A percentile compares a stretch with the other conserved stretches of the same genome.
These are phyloP conservation scores for Orbilia ellipsospora DNA, from an alignment of 2,329 filamentous ascomycete species.

Conservation along the genomic window DNA sequence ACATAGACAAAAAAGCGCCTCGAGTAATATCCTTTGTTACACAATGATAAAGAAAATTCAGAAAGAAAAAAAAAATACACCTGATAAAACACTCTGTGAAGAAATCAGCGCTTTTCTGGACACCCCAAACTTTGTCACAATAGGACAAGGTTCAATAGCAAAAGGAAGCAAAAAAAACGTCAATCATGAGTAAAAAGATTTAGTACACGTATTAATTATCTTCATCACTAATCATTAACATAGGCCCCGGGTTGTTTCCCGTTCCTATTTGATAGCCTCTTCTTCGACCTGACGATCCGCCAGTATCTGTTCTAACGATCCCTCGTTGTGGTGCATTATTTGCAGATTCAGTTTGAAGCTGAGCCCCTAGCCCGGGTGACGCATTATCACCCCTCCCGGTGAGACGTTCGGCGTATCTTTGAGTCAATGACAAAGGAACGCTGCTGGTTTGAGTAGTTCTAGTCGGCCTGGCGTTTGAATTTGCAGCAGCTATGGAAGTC, in stretches of 20 bases:
- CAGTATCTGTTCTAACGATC: conserved; percentile 36
- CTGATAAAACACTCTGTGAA: neutral
- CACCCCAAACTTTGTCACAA: no score
- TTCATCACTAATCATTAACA: conserved; percentile 48
- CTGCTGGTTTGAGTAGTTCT: conserved; percentile 7
- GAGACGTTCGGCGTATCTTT: conserved; percentile 10
- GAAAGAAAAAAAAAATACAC: conserved; percentile 14
- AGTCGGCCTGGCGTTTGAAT: conserved; percentile 4
- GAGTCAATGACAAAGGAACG: conserved; percentile 23
- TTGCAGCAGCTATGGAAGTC: neutral
- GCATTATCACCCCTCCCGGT: conserved; percentile 17
- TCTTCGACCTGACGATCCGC: conserved; percentile 24
- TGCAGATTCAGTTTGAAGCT: neutral
- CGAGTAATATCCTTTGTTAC: conserved; percentile 38
- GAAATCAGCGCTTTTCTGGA: no score
- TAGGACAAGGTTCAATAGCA: no score
- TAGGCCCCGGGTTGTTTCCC: conserved; percentile 32
- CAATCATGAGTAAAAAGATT: neutral
- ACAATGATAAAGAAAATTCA: conserved; percentile 2
- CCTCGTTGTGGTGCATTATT: conserved; percentile 24
- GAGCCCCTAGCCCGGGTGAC: conserved; percentile 25
- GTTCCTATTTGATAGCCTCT: conserved; percentile 33
- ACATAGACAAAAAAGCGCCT: conserved; percentile 26
- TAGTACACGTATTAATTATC: conserved; percentile 14
- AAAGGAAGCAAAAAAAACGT: neutral